Percentiles rank a stretch among this genome's conserved stretches.
Conservation (phyloP, 768 basidiomycete genomes). For the Boletus sensibilis region DNA sequence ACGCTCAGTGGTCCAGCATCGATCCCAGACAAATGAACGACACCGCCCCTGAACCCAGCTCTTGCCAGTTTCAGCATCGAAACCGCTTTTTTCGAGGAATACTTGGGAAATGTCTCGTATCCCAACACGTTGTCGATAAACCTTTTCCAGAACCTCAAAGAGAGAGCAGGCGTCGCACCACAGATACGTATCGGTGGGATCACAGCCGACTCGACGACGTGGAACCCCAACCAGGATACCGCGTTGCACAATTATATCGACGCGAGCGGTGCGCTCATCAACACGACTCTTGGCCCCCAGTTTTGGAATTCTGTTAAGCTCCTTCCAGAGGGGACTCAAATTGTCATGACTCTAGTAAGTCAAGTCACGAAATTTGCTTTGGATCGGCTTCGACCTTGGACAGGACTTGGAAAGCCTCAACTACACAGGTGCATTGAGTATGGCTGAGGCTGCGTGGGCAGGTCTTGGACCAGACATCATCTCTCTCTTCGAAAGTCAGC, state of each 20-base stretch:
- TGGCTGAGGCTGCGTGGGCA: slow-evolving; percentile 43
- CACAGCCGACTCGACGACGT: slow-evolving; percentile 53
- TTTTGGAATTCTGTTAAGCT: slow-evolving; percentile 48
- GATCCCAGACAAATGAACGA: slow-evolving; percentile 43
- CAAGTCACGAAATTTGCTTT: neutral
- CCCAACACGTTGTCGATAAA: slow-evolving; percentile 45
- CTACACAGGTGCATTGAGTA: slow-evolving; percentile 41
- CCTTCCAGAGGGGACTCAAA: slow-evolving; percentile 46
- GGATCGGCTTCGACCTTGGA: neutral
- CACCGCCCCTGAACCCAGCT: slow-evolving; percentile 42
- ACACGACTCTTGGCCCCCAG: slow-evolving; percentile 50
- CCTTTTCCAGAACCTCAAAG: slow-evolving; percentile 45
- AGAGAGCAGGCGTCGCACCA: slow-evolving; percentile 44
- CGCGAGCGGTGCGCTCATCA: slow-evolving; percentile 41
- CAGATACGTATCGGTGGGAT: slow-evolving; percentile 54
- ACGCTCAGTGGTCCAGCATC: slow-evolving; percentile 41
- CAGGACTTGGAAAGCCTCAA: slow-evolving; percentile 47
- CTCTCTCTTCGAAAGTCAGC: slow-evolving; percentile 45
- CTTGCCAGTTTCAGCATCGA: slow-evolving; percentile 56
- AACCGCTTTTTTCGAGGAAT: slow-evolving; percentile 53
- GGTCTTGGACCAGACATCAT: slow-evolving; percentile 39
- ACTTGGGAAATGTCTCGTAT: slow-evolving; percentile 43
- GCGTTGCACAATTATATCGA: slow-evolving; percentile 42
- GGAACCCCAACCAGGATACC: slow-evolving; percentile 40
- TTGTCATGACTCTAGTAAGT: slow-evolving; percentile 46